phyloP scores from a whole-genome alignment of 495 filamentous ascomycete species.

The Neurospora sp. region DNA sequence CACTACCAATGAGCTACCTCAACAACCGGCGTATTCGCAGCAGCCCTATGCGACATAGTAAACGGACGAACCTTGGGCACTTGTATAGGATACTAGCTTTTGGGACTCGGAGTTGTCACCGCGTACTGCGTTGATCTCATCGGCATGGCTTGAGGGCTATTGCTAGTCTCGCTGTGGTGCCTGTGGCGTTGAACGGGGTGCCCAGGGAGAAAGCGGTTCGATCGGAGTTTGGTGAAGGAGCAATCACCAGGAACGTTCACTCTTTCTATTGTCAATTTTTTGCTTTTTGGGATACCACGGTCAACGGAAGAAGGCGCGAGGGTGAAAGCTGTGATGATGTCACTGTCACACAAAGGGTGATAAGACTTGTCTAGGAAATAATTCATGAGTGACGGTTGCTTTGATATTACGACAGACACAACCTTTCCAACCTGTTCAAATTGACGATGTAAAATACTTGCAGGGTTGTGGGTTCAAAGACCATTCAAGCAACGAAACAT shows the following conservation, averaged over 20 bases:
- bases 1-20: constrained; percentile 3
- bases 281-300: neutral
- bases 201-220: neutral
- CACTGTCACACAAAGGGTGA: neutral
- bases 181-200: neutral
- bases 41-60: constrained; percentile 8
- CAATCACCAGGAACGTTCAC: neutral
- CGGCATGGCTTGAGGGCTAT: neutral
- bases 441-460: neutral
- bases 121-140: neutral
- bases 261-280: neutral
- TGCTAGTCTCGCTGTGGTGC: neutral
- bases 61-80: neutral
- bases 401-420: neutral
- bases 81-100: neutral
- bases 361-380: neutral
- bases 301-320: neutral
- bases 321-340: neutral
- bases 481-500: neutral
- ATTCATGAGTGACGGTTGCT: neutral
- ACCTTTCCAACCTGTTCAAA: neutral
- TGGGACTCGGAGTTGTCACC: neutral
- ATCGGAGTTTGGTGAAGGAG: neutral
- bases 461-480: neutral
- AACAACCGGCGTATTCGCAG: constrained; percentile 9